These are phyloP conservation scores for Saxophila tyrrhenica DNA, from an alignment of 495 filamentous ascomycete genomes.

Conservation along the genomic window DNA sequence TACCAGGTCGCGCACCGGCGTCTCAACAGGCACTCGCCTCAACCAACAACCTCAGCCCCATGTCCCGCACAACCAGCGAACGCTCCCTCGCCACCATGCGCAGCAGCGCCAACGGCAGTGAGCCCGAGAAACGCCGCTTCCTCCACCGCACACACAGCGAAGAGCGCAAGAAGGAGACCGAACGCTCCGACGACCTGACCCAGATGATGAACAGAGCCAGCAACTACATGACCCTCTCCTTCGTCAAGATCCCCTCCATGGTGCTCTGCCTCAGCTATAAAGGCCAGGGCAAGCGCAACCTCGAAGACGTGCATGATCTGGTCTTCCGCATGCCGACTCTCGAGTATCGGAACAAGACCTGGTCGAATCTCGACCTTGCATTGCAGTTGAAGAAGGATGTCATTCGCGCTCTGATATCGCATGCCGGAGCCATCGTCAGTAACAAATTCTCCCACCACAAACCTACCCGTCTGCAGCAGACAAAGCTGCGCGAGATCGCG, in stretches of 20 bases:
- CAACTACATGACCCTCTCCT: constrained; percentile 93
- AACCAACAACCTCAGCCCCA: constrained; percentile 6
- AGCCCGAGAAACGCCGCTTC: constrained; percentile 39
- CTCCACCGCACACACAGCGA: constrained; percentile 38
- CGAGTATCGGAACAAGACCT: constrained; percentile 96
- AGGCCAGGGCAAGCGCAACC: constrained; percentile 83
- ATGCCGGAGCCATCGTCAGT: constrained; percentile 89
- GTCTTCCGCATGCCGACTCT: constrained; percentile 91
- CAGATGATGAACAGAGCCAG: constrained; percentile 95
- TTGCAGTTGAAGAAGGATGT: constrained; percentile 86
- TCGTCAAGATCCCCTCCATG: constrained; percentile 87
- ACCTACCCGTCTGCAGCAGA: constrained; percentile 38
- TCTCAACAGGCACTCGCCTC: constrained; percentile 10
- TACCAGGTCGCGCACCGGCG: not conserved
- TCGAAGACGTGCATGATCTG: constrained; percentile 93
- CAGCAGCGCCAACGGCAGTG: constrained; percentile 17
- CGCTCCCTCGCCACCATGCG: constrained; percentile 34
- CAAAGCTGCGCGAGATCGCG: constrained; percentile 68
- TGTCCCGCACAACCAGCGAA: constrained; percentile 36
- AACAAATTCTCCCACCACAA: constrained; percentile 86
- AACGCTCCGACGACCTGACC: constrained; percentile 78
- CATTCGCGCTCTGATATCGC: constrained; percentile 85
- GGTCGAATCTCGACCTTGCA: constrained; percentile 94
- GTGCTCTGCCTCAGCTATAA: constrained; percentile 96
- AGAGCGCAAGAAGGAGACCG: constrained; percentile 37